A percentile compares a stretch with the other conserved stretches of the same genome.
Evolutionary conservation across 257 asterid species (phyloP).

Genomic region (Solanum phureja): DNA sequence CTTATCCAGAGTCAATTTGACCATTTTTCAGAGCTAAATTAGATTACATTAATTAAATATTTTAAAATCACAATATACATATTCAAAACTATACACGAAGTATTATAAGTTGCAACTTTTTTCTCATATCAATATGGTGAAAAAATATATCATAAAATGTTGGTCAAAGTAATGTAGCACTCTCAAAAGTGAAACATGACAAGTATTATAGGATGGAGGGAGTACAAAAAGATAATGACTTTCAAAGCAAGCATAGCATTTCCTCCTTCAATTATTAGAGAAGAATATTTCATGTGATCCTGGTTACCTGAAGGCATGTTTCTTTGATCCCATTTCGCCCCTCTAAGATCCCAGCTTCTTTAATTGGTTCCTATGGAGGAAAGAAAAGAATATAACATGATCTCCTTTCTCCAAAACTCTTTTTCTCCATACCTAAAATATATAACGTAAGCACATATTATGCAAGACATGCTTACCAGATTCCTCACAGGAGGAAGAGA

Average conservation of each 20-base stretch:
- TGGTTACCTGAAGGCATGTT: constrained; percentile 92
- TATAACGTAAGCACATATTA: background rate
- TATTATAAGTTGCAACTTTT: background rate
- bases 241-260: background rate
- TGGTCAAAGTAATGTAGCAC: background rate
- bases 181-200: background rate
- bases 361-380: constrained; percentile 73
- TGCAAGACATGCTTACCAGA: constrained; percentile 54
- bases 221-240: background rate
- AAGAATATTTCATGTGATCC: constrained; percentile 1
- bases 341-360: constrained; percentile 99
- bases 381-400: constrained; percentile 1
- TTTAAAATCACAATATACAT: background rate
- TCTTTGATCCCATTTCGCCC: constrained; percentile 99
- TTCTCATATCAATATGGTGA: background rate
- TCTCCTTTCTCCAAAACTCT: background rate
- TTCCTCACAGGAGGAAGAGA: constrained; percentile 98
- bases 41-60: background rate
- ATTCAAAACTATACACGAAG: background rate
- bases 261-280: background rate
- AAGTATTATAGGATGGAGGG: background rate
- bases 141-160: background rate
- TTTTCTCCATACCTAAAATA: background rate
- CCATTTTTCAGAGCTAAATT: background rate
- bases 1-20: background rate